Evolutionary conservation across 257 asterid species (phyloP).

Genomic region (Petunia secreta): DNA sequence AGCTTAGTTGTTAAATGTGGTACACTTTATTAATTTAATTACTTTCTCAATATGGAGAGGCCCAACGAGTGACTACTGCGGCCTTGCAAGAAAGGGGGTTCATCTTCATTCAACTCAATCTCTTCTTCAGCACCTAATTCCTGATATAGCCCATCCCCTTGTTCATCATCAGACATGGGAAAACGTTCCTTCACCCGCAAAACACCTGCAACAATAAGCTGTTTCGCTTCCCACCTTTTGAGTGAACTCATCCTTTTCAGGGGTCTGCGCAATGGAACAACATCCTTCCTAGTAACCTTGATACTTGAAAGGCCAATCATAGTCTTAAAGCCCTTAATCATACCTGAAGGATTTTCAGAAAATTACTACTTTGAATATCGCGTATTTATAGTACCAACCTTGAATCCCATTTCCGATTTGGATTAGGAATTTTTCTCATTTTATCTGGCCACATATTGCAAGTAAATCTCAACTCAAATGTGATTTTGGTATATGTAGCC

Average conservation of each 20-base stretch:
- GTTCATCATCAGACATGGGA: constrained; percentile 81
- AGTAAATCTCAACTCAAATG: no score
- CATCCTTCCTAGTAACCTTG: constrained; percentile 53
- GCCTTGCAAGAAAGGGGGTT: constrained; percentile 78
- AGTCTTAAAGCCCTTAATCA: constrained; percentile 56
- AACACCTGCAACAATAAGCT: constrained; percentile 82
- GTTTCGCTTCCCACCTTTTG: constrained; percentile 92
- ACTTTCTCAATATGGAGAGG: no score
- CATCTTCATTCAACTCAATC: constrained; percentile 85
- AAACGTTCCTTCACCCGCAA: constrained; percentile 66
- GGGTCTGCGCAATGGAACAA: constrained; percentile 75
- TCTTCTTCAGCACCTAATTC: constrained; percentile 92
- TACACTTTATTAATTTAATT: no score
- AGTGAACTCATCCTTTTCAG: constrained; percentile 92
- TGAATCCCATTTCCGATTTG: no score
- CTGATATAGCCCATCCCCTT: constrained; percentile 74
- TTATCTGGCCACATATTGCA: no score
- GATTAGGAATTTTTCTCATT: no score
- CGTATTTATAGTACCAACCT: no score
- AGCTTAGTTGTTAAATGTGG: no score
- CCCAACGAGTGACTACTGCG: no score
- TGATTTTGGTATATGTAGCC: no score
- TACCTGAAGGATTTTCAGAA: constrained; percentile 56
- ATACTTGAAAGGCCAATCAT: constrained; percentile 84
- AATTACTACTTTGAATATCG: no score